A percentile compares a stretch with the other conserved stretches of the same genome.
phyloP scores from a whole-genome alignment of 768 basidiomycete genomes.

The Crepidotus variabilis region DNA sequence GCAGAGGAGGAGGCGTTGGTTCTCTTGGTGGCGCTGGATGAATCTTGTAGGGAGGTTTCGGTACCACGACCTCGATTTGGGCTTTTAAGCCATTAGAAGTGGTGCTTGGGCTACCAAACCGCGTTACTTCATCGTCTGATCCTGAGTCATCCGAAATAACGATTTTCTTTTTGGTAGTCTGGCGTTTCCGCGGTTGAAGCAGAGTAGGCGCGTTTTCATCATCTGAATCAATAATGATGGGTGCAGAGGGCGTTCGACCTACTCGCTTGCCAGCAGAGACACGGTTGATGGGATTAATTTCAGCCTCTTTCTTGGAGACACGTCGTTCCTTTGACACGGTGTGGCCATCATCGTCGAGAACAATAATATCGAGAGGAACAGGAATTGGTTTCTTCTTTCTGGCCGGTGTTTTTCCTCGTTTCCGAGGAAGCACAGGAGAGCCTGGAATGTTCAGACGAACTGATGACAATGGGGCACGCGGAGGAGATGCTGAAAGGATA shows the following conservation, averaged over 20 bases:
- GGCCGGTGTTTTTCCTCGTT: constrained; percentile 23
- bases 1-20: not conserved
- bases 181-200: not conserved
- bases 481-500: constrained; percentile 18
- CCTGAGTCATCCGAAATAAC: constrained; percentile 50
- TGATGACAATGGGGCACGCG: constrained; percentile 28
- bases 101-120: too few relatives aligned
- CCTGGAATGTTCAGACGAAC: constrained; percentile 27
- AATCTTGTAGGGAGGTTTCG: constrained; percentile 29
- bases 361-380: constrained; percentile 63
- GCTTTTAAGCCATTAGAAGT: constrained; percentile 7
- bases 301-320: constrained; percentile 43
- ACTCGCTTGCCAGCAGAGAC: constrained; percentile 6
- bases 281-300: constrained; percentile 34
- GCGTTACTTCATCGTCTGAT: constrained; percentile 23
- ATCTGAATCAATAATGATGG: constrained; percentile 9
- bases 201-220: not conserved
- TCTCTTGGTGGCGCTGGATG: not conserved
- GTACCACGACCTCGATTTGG: constrained; percentile 40
- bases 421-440: constrained; percentile 32
- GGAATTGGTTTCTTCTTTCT: constrained; percentile 38
- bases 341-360: constrained; percentile 58
- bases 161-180: constrained; percentile 16
- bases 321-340: constrained; percentile 60
- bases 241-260: constrained; percentile 2